Base-by-base conservation (phyloP, 257 asterid genomes). In the Solanum chiquidenum region DNA sequence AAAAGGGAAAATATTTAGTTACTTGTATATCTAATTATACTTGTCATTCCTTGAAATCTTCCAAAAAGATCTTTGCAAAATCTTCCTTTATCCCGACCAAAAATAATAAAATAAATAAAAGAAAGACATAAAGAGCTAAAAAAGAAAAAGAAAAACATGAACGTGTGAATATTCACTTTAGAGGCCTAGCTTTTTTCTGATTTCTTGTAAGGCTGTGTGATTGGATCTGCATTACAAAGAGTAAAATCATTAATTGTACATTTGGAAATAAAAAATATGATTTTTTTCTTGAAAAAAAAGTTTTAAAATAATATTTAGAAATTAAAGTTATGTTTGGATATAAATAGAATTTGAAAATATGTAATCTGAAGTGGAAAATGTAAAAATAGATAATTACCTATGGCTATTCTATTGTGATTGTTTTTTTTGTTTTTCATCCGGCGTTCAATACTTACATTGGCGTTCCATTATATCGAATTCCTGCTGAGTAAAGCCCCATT, bases 161-260 rank as follows among this genome's bases (percentile, higher is more conserved):
- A 44, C 27, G 66, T 44, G 66, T 44, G 66, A 27, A 79, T 25
- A 77, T n/a, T 77, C 64, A 27, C 40, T 79, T 79, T 79, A 27
- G n/a, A 80, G 64, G 64, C 1, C n/a, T 18, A 16, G n/a, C 20
- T 18, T 55, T 49, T 55, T 55, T 7, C 64, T 55, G 10, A 55
- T 55, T 55, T 55, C 64, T 20, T 55, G 64, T 55, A 55, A 55
- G 18, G n/a, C 64, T 6, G n/a, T 55, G 64, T 55, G 64, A 55
- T 55, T 7, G 8, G 4, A 55, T 18, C n/a, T 0, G n/a, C 10
- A 18, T 55, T 18, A 18, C 64, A 18, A 55, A 55, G 64, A 6
- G 64, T 18, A 9, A 55, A 55, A 18, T 18, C 18, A 18, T 55
- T 18, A 55, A 55, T 55, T 55, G 11, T 6, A 18, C 64, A 11